Evolutionary conservation across 345 rosid genomes (phyloP), one percentile per base, ranked within the genome.

Genomic region (Turnera subulata): DNA sequence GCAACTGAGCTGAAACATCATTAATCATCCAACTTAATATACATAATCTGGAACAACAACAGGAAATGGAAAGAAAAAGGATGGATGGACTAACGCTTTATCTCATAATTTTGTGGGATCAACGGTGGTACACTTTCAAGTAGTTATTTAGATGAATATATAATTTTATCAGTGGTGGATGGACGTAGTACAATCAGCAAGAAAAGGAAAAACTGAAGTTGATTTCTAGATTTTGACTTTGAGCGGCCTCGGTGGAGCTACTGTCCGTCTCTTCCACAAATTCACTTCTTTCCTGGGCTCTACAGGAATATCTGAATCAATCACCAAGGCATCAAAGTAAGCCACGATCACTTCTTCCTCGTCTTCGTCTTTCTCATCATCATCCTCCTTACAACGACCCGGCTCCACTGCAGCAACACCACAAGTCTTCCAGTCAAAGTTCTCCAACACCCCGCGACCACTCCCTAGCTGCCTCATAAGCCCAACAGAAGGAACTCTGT

Each of bases 341-440:
- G 53, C 53, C 16, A 53, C 38, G 19, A 20, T 29, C 26, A 10
- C 39, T 18, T 49, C 56, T 55, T 46, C 48, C 24, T 47, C 19
- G 6, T 50, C 56, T 23, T 51, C 23, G 32, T 22, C 43, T 18
- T n/a, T n/a, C n/a, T n/a, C n/a, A n/a, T n/a, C n/a, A n/a, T 50
- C 29, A 44, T 56, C 29, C 11, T 29, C 1, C 44, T 14, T 11
- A 43, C 32, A 49, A 35, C 15, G 1, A 37, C 0, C 19, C 6
- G 2, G 17, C 13, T 9, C 35, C 32, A 1, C 11, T 45, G 14
- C 50, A 13, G 13, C 38, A 11, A 19, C 64, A 53, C 42, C 63
- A 6, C 22, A 22, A 39, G 50, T 61, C 59, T 44, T 26, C 67
- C 69, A 55, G 26, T 77, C 73, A n/a, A 77, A 76, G 25, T 50